A percentile compares a stretch with the other conserved stretches of the same genome.
These are phyloP conservation scores for Pseudoscleropodium purum DNA, from an alignment of 225 moss, liverwort and hornwort species.

Conservation along the genomic window DNA sequence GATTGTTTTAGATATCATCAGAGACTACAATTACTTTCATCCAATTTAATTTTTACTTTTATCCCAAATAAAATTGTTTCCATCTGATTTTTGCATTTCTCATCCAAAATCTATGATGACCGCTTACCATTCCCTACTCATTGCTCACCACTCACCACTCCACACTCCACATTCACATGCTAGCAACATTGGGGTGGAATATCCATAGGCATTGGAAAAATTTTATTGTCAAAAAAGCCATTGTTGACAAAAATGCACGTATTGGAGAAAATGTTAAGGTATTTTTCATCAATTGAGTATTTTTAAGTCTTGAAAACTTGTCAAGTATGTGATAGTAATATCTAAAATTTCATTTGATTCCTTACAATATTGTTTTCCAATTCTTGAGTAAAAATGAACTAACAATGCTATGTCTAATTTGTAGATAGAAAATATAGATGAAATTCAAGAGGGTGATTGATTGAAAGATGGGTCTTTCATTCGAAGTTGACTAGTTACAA, in stretches of 20 bases:
- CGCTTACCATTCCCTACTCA: too few species aligned
- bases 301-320: neutral
- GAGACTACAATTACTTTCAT: too few species aligned
- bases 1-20: too few species aligned
- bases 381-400: neutral
- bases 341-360: neutral
- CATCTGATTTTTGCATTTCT: too few species aligned
- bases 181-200: too few species aligned
- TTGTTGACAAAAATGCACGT: slow-evolving; percentile 78
- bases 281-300: neutral
- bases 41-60: too few species aligned
- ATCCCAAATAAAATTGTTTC: too few species aligned
- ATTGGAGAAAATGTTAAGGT: slow-evolving; percentile 78
- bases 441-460: slow-evolving; percentile 62
- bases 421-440: slow-evolving; percentile 59
- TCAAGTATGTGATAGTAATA: neutral
- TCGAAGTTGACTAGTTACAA: slow-evolving; percentile 55
- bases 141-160: too few species aligned
- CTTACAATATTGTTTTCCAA: neutral
- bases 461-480: slow-evolving; percentile 67
- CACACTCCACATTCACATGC: too few species aligned
- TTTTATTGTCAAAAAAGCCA: slow-evolving; percentile 66
- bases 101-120: too few species aligned
- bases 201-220: slow-evolving; percentile 76
- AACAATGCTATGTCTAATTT: neutral